Conservation (phyloP, 225 moss, liverwort and hornwort genomes). For the Neckera pumila region DNA sequence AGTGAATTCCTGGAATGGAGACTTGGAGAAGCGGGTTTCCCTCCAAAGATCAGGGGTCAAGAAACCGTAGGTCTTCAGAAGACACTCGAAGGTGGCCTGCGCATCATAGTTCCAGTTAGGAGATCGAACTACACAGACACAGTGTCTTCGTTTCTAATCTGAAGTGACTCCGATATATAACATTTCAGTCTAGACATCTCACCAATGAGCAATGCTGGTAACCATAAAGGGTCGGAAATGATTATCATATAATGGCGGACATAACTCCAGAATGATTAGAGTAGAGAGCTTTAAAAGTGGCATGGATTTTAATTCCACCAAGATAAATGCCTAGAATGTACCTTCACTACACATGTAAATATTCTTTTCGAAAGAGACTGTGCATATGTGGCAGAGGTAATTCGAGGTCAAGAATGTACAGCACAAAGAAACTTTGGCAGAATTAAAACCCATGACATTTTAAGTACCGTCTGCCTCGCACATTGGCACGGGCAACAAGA, state of each 20-base stretch:
- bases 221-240: background rate
- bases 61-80: constrained; percentile 93
- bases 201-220: too few species aligned
- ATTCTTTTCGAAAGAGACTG: too few species aligned
- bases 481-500: background rate
- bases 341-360: too few species aligned
- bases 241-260: background rate
- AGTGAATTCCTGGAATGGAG: constrained; percentile 97
- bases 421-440: too few species aligned
- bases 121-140: background rate
- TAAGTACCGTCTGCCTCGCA: too few species aligned
- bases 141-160: background rate
- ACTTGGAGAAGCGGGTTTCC: constrained; percentile 79
- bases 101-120: background rate
- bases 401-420: too few species aligned
- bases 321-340: background rate
- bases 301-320: too few species aligned
- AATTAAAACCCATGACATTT: background rate
- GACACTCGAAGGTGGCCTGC: constrained; percentile 91
- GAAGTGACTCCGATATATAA: background rate
- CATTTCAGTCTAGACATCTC: too few species aligned
- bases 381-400: background rate
- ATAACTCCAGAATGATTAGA: background rate
- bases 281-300: too few species aligned
- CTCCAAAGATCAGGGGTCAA: constrained; percentile 93